Conservation (phyloP, 306 rosid species). For the Lagenaria siceraria region DNA sequence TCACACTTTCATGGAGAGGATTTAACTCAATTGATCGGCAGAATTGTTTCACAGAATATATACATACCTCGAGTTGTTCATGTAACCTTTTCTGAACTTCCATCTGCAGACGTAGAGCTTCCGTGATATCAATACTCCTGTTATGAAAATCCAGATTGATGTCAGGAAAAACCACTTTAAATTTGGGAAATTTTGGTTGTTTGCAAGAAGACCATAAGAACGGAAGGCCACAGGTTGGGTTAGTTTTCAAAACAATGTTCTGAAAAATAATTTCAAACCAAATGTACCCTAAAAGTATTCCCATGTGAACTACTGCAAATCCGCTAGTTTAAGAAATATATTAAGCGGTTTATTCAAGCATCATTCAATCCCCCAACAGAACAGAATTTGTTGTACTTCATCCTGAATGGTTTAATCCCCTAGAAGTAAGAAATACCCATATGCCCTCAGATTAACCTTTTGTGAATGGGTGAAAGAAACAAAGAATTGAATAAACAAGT, state of each 20-base stretch:
- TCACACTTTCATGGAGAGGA: neutral
- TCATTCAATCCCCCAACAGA: neutral
- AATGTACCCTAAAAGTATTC: neutral
- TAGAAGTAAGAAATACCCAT: neutral
- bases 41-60: slow-evolving; percentile 5
- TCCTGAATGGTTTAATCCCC: neutral
- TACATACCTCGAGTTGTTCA: slow-evolving; percentile 89
- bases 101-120: slow-evolving; percentile 97
- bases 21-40: neutral
- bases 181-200: neutral
- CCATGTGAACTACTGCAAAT: neutral
- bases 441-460: neutral
- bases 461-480: neutral
- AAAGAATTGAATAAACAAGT: neutral
- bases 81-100: slow-evolving; percentile 97
- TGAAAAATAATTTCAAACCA: neutral
- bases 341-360: neutral
- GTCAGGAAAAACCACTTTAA: neutral
- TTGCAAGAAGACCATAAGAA: neutral
- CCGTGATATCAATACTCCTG: slow-evolving; percentile 92
- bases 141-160: slow-evolving; percentile 9
- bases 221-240: neutral
- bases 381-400: neutral
- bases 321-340: neutral
- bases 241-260: neutral